Evolutionary conservation across 768 basidiomycete species (phyloP).

Genomic region (Pseudohyphozyma bogoriensis): DNA sequence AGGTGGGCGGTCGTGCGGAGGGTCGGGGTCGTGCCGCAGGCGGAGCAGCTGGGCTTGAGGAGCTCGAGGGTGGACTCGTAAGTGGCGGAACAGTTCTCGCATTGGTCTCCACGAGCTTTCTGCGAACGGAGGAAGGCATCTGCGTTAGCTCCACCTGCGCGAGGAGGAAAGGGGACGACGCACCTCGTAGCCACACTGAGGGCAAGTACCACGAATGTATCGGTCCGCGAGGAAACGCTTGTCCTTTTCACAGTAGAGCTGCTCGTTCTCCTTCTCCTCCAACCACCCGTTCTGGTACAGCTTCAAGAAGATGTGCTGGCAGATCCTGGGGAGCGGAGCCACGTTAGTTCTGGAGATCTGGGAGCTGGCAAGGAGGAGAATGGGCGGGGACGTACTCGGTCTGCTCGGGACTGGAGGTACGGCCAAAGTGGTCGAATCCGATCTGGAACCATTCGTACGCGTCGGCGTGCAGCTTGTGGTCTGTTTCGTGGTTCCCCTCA

Average conservation of each 20-base stretch:
- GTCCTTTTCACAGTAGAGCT: slow-evolving; percentile 77
- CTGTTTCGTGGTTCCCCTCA: slow-evolving; percentile 92
- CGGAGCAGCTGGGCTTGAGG: slow-evolving; percentile 84
- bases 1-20: slow-evolving; percentile 75
- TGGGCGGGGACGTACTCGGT: slow-evolving; percentile 58
- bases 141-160: background rate
- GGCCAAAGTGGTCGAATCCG: slow-evolving; percentile 89
- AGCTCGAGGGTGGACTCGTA: slow-evolving; percentile 79
- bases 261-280: slow-evolving; percentile 73
- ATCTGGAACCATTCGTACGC: slow-evolving; percentile 98
- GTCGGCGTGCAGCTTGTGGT: slow-evolving; percentile 73
- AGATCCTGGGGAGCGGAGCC: slow-evolving; percentile 50
- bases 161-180: slow-evolving; percentile 26
- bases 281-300: slow-evolving; percentile 67
- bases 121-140: slow-evolving; percentile 33
- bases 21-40: slow-evolving; percentile 68
- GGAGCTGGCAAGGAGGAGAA: background rate
- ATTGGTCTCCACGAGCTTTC: slow-evolving; percentile 98
- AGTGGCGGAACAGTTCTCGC: slow-evolving; percentile 84
- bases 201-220: slow-evolving; percentile 96
- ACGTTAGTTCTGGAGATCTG: background rate
- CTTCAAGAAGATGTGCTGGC: slow-evolving; percentile 78
- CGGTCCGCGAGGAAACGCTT: slow-evolving; percentile 82
- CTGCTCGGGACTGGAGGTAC: slow-evolving; percentile 82
- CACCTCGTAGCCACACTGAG: slow-evolving; percentile 78